Evolutionary conservation across 345 rosid genomes (phyloP), one percentile per base, ranked within the genome.

Genomic region (Rubroshorea leprosula): DNA sequence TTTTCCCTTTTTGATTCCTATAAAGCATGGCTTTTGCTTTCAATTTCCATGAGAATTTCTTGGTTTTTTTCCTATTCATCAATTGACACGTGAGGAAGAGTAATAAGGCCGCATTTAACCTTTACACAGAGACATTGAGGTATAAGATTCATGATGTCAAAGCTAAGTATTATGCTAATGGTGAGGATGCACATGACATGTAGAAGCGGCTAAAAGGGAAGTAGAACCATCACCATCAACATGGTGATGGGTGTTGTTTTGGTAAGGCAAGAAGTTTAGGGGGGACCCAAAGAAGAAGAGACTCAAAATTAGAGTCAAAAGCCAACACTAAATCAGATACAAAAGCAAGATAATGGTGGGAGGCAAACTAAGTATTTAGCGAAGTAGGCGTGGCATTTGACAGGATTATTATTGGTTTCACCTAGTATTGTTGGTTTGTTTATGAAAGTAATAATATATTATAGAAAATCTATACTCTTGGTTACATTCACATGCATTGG

Each of bases 101-200:
- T 74, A 92, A 92, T 55, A 69, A 95, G 60, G 98, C 98, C 5
- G 98, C 98, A 0, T 92, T 89, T 65, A 80, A 92, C 72, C 76
- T 92, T 35, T 92, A 92, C 62, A 83, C 95, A 0, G 87, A 83
- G 74, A 92, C 97, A 0, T 65, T 92, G 63, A 86, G 87, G 6
- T 92, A 92, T 72, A 79, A 84, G 75, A 92, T 92, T 67, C 76
- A 92, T 57, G 98, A 92, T 57, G 78, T 92, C 31, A 96, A 92
- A 74, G 98, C 98, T 0, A 89, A 92, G 77, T 93, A 93, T 64
- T 93, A 93, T 57, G 99, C 99, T 0, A 97, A 93, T 61, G 99
- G 99, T 23, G 99, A 92, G 78, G 99, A 92, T 52, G 99, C 99
- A 7, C 89, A 89, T 68, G 99, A 92, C 44, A 92, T 92, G 99